Evolutionary conservation across 208 protist genomes (phyloP).

Genomic region (Crithidia expoeki): DNA sequence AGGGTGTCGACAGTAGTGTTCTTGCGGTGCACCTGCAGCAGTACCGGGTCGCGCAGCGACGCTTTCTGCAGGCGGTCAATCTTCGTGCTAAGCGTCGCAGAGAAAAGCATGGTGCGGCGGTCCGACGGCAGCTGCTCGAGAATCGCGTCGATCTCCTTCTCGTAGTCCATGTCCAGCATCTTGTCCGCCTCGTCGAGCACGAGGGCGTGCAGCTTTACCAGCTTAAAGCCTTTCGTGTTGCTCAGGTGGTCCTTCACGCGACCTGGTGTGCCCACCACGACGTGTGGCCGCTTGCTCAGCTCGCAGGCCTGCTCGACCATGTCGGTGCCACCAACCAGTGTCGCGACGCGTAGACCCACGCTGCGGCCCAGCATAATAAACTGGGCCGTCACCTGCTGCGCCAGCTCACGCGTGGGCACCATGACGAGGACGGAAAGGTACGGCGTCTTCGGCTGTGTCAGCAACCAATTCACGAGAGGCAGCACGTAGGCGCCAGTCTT

Average conservation of each 20-base stretch:
- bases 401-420: slow-evolving; percentile 98
- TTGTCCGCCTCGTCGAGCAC: slow-evolving; percentile 99
- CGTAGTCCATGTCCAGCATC: slow-evolving; percentile 98
- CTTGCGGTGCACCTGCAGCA: slow-evolving; percentile 95
- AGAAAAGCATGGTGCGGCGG: slow-evolving; percentile 97
- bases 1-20: slow-evolving; percentile 97
- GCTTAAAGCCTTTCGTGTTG: slow-evolving; percentile 98
- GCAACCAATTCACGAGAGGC: slow-evolving; percentile 97
- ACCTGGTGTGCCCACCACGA: slow-evolving; percentile 98
- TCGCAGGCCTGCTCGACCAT: slow-evolving; percentile 96
- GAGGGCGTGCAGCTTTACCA: slow-evolving; percentile 95
- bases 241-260: slow-evolving; percentile 97
- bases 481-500: slow-evolving; percentile 99
- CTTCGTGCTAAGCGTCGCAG: slow-evolving; percentile 98
- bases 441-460: slow-evolving; percentile 91
- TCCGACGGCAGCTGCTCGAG: slow-evolving; percentile 91
- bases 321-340: slow-evolving; percentile 94
- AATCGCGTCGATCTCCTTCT: slow-evolving; percentile 98
- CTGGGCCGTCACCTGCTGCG: slow-evolving; percentile 97
- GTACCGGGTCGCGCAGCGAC: slow-evolving; percentile 96
- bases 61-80: slow-evolving; percentile 98
- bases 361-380: slow-evolving; percentile 91
- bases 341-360: slow-evolving; percentile 89
- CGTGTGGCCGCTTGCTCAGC: slow-evolving; percentile 95
- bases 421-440: slow-evolving; percentile 94